Evolutionary conservation across 306 rosid species (phyloP), one percentile per base, ranked within the genome.

Genomic region (Citrullus amarus): DNA sequence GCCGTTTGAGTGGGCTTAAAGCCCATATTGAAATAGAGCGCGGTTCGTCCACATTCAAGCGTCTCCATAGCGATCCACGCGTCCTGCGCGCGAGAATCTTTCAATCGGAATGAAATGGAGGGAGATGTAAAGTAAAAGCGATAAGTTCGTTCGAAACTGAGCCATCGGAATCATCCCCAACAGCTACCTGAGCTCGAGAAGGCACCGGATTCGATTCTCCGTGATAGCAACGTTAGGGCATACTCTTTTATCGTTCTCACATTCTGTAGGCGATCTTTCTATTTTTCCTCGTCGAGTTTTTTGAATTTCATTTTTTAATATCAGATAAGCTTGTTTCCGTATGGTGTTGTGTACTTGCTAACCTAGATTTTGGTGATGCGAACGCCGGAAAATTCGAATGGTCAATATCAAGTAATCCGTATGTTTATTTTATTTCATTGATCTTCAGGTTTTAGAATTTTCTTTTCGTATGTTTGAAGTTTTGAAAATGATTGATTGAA

Each of bases 321-420:
- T 50, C 41, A 36, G 25, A 28, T 4, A 7, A 48, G 25, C 77
- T 14, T 70, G 59, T 14, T 46, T 70, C 8, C 51, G 43, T 48
- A 46, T 50, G 41, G 41, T 46, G 18, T 22, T 48, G 8, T 25
- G 43, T 72, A 15, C 43, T 50, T 71, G 10, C 30, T 12, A 14
- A 28, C 55, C 77, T 72, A 25, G 9, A 14, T 6, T 46, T 70
- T 32, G 78, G 62, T 70, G 61, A 86, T 84, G 90, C 83, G 67
- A 46, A 84, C 84, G 43, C 67, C 69, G 57, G 86, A 85, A 69
- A 75, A 78, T 76, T 50, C 78, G 28, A 82, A 82, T 5, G 84
- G 57, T 78, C 65, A 56, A 62, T 85, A 86, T 79, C 81, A 82
- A 43, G 83, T 60, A 55, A 83, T 89, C 46, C 79, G 93, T 91